These are phyloP conservation scores for Geum urbanum DNA, from an alignment of 306 rosid species.

Conservation along the genomic window DNA sequence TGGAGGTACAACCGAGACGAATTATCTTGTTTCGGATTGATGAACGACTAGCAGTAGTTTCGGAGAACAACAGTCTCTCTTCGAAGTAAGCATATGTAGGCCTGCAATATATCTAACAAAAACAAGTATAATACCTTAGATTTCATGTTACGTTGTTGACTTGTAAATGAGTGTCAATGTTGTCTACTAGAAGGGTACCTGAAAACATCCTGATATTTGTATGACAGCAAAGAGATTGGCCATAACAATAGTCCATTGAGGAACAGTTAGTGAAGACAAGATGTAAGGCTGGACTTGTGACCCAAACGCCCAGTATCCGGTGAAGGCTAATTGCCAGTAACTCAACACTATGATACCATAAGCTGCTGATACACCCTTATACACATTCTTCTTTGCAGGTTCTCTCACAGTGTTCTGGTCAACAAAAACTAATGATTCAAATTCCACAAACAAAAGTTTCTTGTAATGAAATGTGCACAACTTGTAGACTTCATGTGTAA, in stretches of 20 bases:
- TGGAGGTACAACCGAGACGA: conserved; percentile 40
- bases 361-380: conserved; percentile 64
- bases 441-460: background rate
- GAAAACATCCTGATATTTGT: conserved; percentile 78
- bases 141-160: background rate
- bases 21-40: conserved; percentile 24
- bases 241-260: conserved; percentile 71
- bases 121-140: background rate
- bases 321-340: conserved; percentile 62
- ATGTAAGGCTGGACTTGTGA: conserved; percentile 67
- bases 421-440: background rate
- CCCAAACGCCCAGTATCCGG: conserved; percentile 76
- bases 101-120: conserved; percentile 65
- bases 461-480: background rate
- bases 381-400: conserved; percentile 67
- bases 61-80: conserved; percentile 34
- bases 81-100: conserved; percentile 72
- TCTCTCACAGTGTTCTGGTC: conserved; percentile 62
- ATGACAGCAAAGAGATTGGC: conserved; percentile 71
- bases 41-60: conserved; percentile 18
- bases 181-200: conserved; percentile 28
- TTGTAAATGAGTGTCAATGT: background rate
- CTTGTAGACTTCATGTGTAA: background rate
- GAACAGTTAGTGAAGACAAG: conserved; percentile 49
- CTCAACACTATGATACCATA: conserved; percentile 51